Evolutionary conservation across 1,284 basidiomycete species (phyloP), one percentile per base, ranked within the genome.

Genomic region (Pseudomicrostroma phylloplanum): DNA sequence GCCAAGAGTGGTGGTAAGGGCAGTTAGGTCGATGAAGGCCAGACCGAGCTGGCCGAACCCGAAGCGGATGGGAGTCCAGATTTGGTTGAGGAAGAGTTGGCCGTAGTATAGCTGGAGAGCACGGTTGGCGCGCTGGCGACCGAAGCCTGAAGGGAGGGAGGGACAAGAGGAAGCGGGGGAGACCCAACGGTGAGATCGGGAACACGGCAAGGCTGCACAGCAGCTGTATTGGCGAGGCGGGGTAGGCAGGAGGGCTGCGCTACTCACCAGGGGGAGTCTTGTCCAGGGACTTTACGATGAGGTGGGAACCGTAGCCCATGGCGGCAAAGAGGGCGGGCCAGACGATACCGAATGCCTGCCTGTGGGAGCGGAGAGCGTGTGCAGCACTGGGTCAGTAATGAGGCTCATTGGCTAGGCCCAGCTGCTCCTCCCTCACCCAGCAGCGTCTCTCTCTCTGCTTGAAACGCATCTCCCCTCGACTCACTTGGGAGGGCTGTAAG

Each of bases 11-110:
- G 83, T 84, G 3, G 86, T 85, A 63, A 90, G 77, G 2, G 84
- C 79, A 15, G 83, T 76, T 64, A 86, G 85, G 79, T 89, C 86
- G 59, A 85, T 78, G 6, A 89, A 80, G 0, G 87, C 88, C 57
- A 74, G 64, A 26, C 64, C 60, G 59, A 76, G 65, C 56, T 76
- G 60, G 15, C 68, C 72, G 48, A 30, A n/a, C 15, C 84, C 84
- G 69, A 90, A 90, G 83, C 89, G 89, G 43, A 89, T 78, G 4
- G 88, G 87, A 21, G 85, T 85, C 88, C 88, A 90, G 30, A 84
- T 59, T 41, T 70, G 80, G 81, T 89, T 90, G 53, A 89, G 78
- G 0, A 81, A 86, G 43, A 90, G 81, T 75, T 89, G 88, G 6
- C 81, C 82, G 79, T 87, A 90, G 81, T 90, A 89, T 51, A 90